Percentiles rank a stretch among this genome's conserved stretches.
phyloP scores from a whole-genome alignment of 306 rosid species.

The Crataegus laevigata region DNA sequence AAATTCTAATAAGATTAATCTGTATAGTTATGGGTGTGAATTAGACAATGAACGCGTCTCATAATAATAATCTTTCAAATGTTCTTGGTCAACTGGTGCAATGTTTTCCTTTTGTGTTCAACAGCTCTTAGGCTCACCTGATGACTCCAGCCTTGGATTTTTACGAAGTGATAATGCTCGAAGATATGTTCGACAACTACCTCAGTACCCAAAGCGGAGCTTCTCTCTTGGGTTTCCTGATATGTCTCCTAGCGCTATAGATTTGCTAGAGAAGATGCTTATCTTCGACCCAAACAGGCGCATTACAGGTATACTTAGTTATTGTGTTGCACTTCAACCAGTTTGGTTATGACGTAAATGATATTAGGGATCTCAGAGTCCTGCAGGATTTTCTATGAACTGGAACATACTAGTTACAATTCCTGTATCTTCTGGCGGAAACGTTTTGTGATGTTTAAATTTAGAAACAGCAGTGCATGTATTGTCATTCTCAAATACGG shows the following conservation, averaged over 20 bases:
- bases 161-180: constrained; percentile 86
- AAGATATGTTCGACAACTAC: constrained; percentile 80
- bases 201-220: constrained; percentile 63
- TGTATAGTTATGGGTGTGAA: background rate
- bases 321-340: background rate
- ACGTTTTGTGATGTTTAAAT: background rate
- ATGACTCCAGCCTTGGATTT: constrained; percentile 88
- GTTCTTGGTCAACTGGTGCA: background rate
- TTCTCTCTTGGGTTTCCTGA: constrained; percentile 61
- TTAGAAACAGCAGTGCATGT: background rate
- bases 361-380: background rate
- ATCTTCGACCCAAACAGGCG: constrained; percentile 88
- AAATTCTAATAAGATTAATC: background rate
- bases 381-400: background rate
- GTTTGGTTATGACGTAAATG: background rate
- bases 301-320: constrained; percentile 59
- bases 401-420: background rate
- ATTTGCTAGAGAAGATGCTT: constrained; percentile 95
- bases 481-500: background rate
- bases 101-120: constrained; percentile 17
- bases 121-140: constrained; percentile 96
- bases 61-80: background rate
- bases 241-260: constrained; percentile 70
- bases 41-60: background rate
- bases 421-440: background rate